Base-by-base conservation (phyloP, 2,329 filamentous ascomycete species). In the Aspergillus transmontanensis region DNA sequence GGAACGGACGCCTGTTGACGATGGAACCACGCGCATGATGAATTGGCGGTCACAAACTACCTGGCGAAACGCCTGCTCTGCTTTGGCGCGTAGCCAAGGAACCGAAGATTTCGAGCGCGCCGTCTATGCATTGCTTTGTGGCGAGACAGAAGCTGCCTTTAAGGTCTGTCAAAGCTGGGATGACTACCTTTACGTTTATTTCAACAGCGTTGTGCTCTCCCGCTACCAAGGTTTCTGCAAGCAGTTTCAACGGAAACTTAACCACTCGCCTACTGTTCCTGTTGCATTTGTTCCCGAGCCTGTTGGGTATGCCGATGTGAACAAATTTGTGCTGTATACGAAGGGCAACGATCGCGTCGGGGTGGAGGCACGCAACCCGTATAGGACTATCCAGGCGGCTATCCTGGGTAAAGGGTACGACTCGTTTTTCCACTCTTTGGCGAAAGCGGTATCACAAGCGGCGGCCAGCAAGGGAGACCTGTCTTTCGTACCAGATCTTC, bases 101-200 rank as follows among this genome's bases (percentile, higher is more conserved):
- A 86, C 86, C 1, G 89, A 91, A 69, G 87, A 90, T 58, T 94
- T 93, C 72, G 93, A 99, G 79, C 87, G 89, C 60, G 95, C 94
- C 21, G 93, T 97, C 0, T 97, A 97, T 74, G 94, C 93, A 32
- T 80, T 97, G 14, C 84, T 99, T n/a, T 90, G 91, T 48, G 95
- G 95, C 57, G 93, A 97, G 73, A 85, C 93, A 57, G 81, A 86
- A 43, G 91, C 90, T 58, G 92, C 96, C 12, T 88, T 92, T 72
- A 87, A 87, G 67, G 88, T 94, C 45, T 93, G 92, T 74, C 84
- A 86, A 57, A 88, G 85, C 26, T 96, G 93, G 90, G 92, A 97
- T 69, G 94, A 98, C 72, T 88, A 90, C 70, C 84, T 97, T 21
- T 97, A 95, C 76, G 89, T 90, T 41, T 89, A 94, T 75, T 95